A percentile compares a stretch with the other conserved stretches of the same genome.
These are phyloP conservation scores for Barnettozyma siamensis DNA, from an alignment of 805 yeast genomes.

Conservation along the genomic window DNA sequence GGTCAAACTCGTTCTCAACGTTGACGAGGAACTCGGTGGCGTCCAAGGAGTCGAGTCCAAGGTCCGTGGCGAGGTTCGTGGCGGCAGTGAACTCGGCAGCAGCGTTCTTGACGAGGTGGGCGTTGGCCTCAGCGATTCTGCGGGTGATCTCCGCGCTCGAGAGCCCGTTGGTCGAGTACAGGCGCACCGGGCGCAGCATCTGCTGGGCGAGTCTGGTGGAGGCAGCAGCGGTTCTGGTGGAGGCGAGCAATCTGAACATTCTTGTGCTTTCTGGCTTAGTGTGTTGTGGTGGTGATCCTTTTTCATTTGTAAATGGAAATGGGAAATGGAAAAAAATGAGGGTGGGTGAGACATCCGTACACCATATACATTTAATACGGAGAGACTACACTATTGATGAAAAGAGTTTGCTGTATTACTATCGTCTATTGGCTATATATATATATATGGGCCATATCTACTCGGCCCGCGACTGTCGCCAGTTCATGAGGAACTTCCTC, in stretches of 20 bases:
- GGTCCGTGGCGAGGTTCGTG: constrained; percentile 43
- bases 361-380: too few species aligned
- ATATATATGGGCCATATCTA: not conserved
- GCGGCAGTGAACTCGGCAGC: constrained; percentile 36
- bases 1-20: constrained; percentile 86
- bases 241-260: not conserved
- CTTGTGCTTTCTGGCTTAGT: too few species aligned
- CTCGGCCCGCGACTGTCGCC: constrained; percentile 28
- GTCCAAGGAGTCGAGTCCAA: constrained; percentile 90
- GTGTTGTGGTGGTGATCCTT: too few species aligned
- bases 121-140: constrained; percentile 76
- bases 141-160: constrained; percentile 73
- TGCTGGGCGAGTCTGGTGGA: too few species aligned
- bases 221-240: too few species aligned
- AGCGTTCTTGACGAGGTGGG: constrained; percentile 56
- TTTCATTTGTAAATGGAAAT: too few species aligned
- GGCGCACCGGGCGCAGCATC: too few species aligned
- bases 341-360: too few species aligned
- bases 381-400: not conserved
- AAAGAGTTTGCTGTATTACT: too few species aligned
- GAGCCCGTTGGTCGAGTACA: constrained; percentile 60
- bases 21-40: constrained; percentile 95
- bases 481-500: constrained; percentile 27
- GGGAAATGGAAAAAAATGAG: too few species aligned
- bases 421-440: too few species aligned